Percentiles rank a stretch among this genome's conserved stretches.
Conservation (phyloP, 192 early-diverging fungal species). For the Martensiomyces pterosporus region DNA sequence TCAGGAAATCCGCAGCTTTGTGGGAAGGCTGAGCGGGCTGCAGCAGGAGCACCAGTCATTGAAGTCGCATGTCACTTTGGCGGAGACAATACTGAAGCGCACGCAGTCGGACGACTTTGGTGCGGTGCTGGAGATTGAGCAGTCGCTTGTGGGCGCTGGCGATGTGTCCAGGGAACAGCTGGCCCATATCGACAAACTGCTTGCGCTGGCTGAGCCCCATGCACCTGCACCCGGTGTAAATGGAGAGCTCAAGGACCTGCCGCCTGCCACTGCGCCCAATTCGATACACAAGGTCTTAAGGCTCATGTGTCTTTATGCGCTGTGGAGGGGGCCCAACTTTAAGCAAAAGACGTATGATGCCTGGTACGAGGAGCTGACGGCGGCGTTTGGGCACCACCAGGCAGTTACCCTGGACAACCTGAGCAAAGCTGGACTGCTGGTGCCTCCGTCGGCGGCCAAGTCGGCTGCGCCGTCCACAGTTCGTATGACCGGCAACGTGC, state of each 20-base stretch:
- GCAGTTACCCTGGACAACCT: slow-evolving; percentile 82
- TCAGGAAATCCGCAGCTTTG: slow-evolving; percentile 89
- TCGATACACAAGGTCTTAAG: slow-evolving; percentile 65
- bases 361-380: slow-evolving; percentile 77
- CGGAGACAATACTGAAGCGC: slow-evolving; percentile 75
- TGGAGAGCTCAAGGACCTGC: slow-evolving; percentile 13
- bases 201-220: slow-evolving; percentile 82
- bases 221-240: slow-evolving; percentile 52
- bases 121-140: slow-evolving; percentile 80
- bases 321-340: slow-evolving; percentile 69
- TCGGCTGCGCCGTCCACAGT: background rate
- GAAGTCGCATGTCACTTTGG: slow-evolving; percentile 48
- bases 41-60: slow-evolving; percentile 86
- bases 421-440: slow-evolving; percentile 57
- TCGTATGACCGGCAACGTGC: background rate
- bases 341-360: slow-evolving; percentile 81
- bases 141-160: slow-evolving; percentile 49
- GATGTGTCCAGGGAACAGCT: slow-evolving; percentile 22
- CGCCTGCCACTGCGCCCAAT: slow-evolving; percentile 18
- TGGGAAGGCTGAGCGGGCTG: slow-evolving; percentile 75
- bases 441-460: slow-evolving; percentile 26
- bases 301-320: slow-evolving; percentile 77
- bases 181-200: slow-evolving; percentile 69
- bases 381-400: slow-evolving; percentile 91
- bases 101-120: slow-evolving; percentile 84